Conservation (phyloP, 129 eudicot species). For the Erigeron canadensis region DNA sequence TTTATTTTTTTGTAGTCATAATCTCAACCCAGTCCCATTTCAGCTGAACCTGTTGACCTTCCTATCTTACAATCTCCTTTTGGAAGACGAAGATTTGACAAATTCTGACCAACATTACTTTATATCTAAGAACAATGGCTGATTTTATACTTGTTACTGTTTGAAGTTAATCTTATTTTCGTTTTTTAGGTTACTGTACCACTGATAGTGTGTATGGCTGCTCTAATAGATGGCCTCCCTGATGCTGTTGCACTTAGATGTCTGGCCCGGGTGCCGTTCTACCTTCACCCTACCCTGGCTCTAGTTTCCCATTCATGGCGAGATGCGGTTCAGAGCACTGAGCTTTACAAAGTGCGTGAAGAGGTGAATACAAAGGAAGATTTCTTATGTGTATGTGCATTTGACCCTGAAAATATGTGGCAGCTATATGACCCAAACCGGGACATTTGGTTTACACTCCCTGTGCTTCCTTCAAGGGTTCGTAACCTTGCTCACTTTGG, state of each 20-base stretch:
- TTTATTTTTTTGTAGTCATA: background rate
- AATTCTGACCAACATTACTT: background rate
- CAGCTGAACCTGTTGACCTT: background rate
- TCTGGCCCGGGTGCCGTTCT: conserved; percentile 90
- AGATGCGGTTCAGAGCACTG: conserved; percentile 69
- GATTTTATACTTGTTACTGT: background rate
- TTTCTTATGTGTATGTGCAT: conserved; percentile 79
- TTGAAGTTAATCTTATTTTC: background rate
- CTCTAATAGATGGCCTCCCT: conserved; percentile 88
- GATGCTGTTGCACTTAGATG: conserved; percentile 94
- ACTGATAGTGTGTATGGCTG: conserved; percentile 51
- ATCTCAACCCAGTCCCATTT: background rate
- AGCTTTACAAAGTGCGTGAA: conserved; percentile 75
- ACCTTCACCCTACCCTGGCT: conserved; percentile 72
- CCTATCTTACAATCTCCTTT: background rate
- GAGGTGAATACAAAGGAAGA: conserved; percentile 68
- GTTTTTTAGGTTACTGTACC: conserved; percentile 14
- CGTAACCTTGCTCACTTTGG: conserved; percentile 83
- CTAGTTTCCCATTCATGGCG: conserved; percentile 86
- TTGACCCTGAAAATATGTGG: conserved; percentile 91
- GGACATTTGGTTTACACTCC: conserved; percentile 90
- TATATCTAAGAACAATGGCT: background rate
- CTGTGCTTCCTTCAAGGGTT: conserved; percentile 80
- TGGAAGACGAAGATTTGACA: background rate
- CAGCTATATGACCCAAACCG: conserved; percentile 78